Conservation (phyloP, 2,329 filamentous ascomycete species). For the Beauveria sp. region DNA sequence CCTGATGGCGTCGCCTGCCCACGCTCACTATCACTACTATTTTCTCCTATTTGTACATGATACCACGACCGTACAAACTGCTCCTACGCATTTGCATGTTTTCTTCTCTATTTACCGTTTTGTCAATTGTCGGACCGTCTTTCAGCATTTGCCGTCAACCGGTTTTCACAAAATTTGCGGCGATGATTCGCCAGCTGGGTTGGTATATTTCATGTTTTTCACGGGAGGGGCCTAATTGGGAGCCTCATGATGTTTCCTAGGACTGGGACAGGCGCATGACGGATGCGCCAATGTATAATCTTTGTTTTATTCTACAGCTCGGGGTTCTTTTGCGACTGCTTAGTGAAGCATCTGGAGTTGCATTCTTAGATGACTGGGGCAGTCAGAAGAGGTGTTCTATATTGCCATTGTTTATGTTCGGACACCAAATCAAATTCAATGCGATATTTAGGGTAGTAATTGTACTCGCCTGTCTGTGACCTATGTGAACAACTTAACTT, state of each 20-base stretch:
- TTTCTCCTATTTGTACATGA: conserved; percentile 20
- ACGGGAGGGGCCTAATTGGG: neutral
- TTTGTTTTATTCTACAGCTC: neutral
- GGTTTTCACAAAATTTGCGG: neutral
- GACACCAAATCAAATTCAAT: neutral
- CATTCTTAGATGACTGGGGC: conserved; percentile 3
- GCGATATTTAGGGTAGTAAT: conserved; percentile 1
- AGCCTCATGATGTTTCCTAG: neutral
- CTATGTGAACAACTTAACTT: no score
- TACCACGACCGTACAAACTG: conserved; percentile 27
- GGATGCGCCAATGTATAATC: conserved; percentile 3
- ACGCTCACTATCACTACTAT: neutral
- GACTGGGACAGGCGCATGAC: neutral
- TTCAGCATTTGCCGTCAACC: neutral
- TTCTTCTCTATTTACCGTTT: neutral
- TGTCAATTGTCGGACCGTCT: neutral
- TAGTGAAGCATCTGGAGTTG: conserved; percentile 5
- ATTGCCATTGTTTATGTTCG: neutral
- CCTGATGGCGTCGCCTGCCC: conserved; percentile 22
- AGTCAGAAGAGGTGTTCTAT: neutral
- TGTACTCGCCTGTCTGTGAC: neutral
- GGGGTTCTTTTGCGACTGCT: neutral
- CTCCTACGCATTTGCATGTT: neutral
- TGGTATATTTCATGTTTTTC: conserved; percentile 5
- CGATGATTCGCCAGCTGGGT: conserved; percentile 2